Percentiles rank a stretch among this genome's conserved stretches.
These are phyloP conservation scores for Torulaspora microellipsoides DNA, from an alignment of 805 yeast species.

Conservation along the genomic window DNA sequence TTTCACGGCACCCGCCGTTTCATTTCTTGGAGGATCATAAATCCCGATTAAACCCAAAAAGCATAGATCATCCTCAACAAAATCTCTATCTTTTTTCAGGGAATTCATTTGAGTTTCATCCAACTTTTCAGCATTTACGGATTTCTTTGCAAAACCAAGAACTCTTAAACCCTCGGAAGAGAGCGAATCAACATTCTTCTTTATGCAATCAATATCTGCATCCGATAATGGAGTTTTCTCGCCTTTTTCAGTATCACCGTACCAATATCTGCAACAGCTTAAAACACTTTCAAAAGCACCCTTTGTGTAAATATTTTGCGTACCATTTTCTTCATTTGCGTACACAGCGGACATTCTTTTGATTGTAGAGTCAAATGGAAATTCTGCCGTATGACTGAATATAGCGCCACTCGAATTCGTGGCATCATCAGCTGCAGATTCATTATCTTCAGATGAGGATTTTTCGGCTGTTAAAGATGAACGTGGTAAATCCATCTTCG, in stretches of 20 bases:
- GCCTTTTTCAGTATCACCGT: slow-evolving; percentile 49
- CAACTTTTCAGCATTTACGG: slow-evolving; percentile 34
- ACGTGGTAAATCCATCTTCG: slow-evolving; percentile 52
- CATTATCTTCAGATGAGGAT: slow-evolving; percentile 19
- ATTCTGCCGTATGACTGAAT: slow-evolving; percentile 56
- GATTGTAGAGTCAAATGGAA: slow-evolving; percentile 79
- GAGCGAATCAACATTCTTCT: slow-evolving; percentile 53
- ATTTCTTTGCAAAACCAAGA: slow-evolving; percentile 61
- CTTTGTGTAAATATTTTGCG: slow-evolving; percentile 63
- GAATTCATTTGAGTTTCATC: slow-evolving; percentile 26
- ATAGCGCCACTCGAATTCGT: slow-evolving; percentile 41
- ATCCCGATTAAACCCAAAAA: slow-evolving; percentile 89
- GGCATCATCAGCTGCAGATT: slow-evolving; percentile 59
- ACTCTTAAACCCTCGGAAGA: slow-evolving; percentile 86
- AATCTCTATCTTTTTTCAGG: slow-evolving; percentile 26
- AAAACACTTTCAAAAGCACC: slow-evolving; percentile 86
- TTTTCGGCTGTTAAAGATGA: slow-evolving; percentile 39
- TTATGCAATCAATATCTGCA: slow-evolving; percentile 43
- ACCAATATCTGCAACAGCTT: slow-evolving; percentile 54
- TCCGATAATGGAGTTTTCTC: slow-evolving; percentile 47
- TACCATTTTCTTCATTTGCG: slow-evolving; percentile 52
- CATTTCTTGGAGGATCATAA: slow-evolving; percentile 96
- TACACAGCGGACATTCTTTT: slow-evolving; percentile 82
- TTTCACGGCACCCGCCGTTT: slow-evolving; percentile 70
- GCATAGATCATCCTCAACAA: slow-evolving; percentile 55